Conservation (phyloP, 1,139 yeast genomes). For the Geotrichum phurueaensis region DNA sequence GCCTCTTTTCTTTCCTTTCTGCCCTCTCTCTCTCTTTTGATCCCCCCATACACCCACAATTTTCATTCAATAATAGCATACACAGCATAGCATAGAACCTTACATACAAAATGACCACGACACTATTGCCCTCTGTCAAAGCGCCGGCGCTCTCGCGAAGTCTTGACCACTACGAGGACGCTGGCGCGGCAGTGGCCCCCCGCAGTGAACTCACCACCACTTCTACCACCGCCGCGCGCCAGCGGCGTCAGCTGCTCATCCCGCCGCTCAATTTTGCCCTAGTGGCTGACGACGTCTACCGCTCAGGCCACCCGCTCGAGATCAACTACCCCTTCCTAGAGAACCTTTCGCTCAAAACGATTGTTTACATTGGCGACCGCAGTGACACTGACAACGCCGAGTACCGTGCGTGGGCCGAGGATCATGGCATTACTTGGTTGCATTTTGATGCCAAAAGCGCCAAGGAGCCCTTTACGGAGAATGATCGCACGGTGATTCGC, state of each 20-base stretch:
- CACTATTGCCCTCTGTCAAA: background rate
- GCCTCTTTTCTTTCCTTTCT: background rate
- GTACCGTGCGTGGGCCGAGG: constrained; percentile 60
- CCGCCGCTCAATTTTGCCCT: constrained; percentile 90
- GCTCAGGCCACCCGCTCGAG: constrained; percentile 92
- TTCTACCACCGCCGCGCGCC: background rate
- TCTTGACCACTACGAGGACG: too few relatives aligned
- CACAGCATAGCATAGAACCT: too few relatives aligned
- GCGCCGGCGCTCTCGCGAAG: too few relatives aligned
- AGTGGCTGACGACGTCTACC: constrained; percentile 78
- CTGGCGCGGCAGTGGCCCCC: too few relatives aligned
- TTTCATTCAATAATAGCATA: too few relatives aligned
- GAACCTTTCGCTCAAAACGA: constrained; percentile 65
- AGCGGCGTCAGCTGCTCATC: constrained; percentile 38
- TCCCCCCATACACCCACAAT: background rate
- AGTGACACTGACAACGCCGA: constrained; percentile 51
- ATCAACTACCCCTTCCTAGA: constrained; percentile 70
- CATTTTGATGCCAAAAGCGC: constrained; percentile 63
- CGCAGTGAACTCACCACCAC: too few relatives aligned
- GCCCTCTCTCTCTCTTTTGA: background rate
- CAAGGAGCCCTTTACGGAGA: constrained; percentile 64
- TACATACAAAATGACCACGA: background rate
- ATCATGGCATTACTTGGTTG: constrained; percentile 52
- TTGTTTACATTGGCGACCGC: constrained; percentile 68
- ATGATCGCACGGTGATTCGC: constrained; percentile 52